phyloP scores from a whole-genome alignment of 495 filamentous ascomycete genomes.

The Podospora tetraspora region DNA sequence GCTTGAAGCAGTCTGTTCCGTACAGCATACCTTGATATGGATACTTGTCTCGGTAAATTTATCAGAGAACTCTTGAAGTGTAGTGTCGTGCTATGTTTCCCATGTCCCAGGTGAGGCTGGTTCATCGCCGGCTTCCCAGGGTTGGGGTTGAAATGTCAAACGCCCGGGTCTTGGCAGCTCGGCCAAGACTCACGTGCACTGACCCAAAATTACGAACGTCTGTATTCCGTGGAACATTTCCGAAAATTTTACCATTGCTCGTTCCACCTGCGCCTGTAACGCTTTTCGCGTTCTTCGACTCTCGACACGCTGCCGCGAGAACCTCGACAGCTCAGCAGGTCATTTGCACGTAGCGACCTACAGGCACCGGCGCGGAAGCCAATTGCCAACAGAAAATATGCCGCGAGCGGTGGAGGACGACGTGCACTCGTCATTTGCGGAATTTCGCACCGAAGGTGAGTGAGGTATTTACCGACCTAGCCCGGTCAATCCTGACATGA shows the following conservation, averaged over 20 bases:
- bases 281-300: background rate
- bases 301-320: background rate
- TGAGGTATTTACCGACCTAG: slow-evolving; percentile 13
- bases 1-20: no score
- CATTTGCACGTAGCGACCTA: background rate
- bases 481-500: background rate
- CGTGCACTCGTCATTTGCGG: slow-evolving; percentile 26
- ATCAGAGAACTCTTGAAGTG: no score
- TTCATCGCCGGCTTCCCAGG: no score
- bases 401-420: slow-evolving; percentile 23
- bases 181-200: background rate
- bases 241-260: background rate
- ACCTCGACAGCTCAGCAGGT: background rate
- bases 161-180: no score
- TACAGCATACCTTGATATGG: no score
- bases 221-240: background rate
- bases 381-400: slow-evolving; percentile 9
- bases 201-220: background rate
- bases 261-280: background rate
- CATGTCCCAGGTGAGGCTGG: no score
- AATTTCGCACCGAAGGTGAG: slow-evolving; percentile 21
- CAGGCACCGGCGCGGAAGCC: background rate
- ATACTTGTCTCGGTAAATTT: no score
- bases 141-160: no score
- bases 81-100: no score